Percentiles rank a stretch among this genome's conserved stretches.
Evolutionary conservation across 495 filamentous ascomycete genomes (phyloP).

Genomic region (Paragyromitra xinjiangensis): DNA sequence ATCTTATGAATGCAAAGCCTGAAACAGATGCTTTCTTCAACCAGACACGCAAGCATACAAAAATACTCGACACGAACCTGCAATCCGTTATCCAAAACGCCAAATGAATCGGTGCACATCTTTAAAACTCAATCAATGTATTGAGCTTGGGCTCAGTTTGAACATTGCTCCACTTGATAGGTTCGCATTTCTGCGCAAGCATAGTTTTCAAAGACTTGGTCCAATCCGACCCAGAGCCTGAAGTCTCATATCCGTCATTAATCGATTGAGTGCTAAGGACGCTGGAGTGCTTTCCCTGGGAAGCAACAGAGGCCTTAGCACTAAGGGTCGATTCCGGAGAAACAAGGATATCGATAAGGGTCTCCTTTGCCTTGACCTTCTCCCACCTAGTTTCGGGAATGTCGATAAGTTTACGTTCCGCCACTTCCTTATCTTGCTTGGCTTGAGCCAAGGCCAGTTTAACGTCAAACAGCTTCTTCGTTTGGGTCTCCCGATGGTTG

Average conservation of each 20-base stretch:
- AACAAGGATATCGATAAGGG: background rate
- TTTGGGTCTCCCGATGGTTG: background rate
- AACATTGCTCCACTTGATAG: background rate
- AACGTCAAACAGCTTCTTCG: background rate
- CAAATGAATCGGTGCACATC: background rate
- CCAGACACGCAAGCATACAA: background rate
- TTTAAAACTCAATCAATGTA: constrained; percentile 24
- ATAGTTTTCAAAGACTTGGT: constrained; percentile 18
- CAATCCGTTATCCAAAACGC: background rate
- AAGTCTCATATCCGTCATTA: background rate
- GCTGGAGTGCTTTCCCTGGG: background rate
- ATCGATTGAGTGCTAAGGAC: background rate
- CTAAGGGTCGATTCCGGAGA: background rate
- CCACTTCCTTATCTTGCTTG: background rate
- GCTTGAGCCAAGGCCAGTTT: background rate
- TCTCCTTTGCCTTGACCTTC: background rate
- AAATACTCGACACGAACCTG: background rate
- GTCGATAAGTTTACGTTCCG: background rate
- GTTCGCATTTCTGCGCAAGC: constrained; percentile 22
- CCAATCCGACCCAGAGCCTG: constrained; percentile 6
- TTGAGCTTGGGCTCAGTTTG: background rate
- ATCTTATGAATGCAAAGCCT: background rate
- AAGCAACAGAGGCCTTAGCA: background rate
- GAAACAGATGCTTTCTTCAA: background rate
- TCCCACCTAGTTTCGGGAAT: background rate